Conservation (phyloP, 495 filamentous ascomycete genomes). For the Podospora australis region DNA sequence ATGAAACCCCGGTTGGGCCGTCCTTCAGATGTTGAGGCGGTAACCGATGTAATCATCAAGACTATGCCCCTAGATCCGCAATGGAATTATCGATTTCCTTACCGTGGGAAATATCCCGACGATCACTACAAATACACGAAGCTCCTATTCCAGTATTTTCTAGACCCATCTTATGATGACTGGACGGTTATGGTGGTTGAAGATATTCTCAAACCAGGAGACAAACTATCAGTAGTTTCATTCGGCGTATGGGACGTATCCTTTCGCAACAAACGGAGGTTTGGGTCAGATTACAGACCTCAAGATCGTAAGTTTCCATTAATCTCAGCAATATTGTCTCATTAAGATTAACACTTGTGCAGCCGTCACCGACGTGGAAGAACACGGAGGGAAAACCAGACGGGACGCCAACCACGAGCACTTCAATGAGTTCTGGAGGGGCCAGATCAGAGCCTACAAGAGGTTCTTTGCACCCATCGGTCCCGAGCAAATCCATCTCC, state of each 20-base stretch:
- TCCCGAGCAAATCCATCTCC: slow-evolving; percentile 29
- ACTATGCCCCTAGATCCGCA: slow-evolving; percentile 34
- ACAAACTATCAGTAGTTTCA: slow-evolving; percentile 15
- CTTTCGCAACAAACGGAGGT: slow-evolving; percentile 22
- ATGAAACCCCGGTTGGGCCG: slow-evolving; percentile 24
- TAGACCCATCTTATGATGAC: slow-evolving; percentile 27
- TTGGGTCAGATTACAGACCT: slow-evolving; percentile 24
- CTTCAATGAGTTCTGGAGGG: slow-evolving; percentile 25
- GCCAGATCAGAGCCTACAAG: slow-evolving; percentile 22
- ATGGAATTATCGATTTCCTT: slow-evolving; percentile 34
- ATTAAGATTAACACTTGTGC: not conserved
- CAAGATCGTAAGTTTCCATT: slow-evolving; percentile 25
- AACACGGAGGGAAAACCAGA: slow-evolving; percentile 20
- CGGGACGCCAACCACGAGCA: slow-evolving; percentile 28
- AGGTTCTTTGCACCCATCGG: slow-evolving; percentile 21
- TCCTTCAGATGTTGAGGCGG: slow-evolving; percentile 27
- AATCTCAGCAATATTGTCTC: not conserved
- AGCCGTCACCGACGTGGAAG: slow-evolving; percentile 23
- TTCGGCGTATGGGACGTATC: slow-evolving; percentile 33
- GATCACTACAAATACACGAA: slow-evolving; percentile 31
- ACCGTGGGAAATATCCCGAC: slow-evolving; percentile 22
- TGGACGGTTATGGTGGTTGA: slow-evolving; percentile 33
- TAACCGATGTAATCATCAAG: slow-evolving; percentile 29
- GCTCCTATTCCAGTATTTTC: slow-evolving; percentile 29
- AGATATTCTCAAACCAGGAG: slow-evolving; percentile 20